Base-by-base conservation (phyloP, 1,139 yeast genomes). In the Yamadazyma blattariae region DNA sequence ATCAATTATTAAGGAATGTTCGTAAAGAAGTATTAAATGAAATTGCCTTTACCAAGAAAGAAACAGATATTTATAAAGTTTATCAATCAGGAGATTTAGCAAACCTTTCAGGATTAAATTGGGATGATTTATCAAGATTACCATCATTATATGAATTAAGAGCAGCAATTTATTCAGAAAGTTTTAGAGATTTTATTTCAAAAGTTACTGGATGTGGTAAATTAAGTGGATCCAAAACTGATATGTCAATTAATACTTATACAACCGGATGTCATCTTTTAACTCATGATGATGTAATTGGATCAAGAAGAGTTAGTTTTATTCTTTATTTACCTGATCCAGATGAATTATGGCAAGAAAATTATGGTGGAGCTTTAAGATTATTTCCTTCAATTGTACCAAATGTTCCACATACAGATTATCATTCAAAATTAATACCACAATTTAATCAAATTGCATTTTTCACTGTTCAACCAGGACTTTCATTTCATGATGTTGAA, bases 271-370 rank as follows among this genome's bases (percentile, higher is more conserved):
- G 97, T 54, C 99, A 94, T 61, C 66, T 94, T 44, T 68, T 94
- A 41, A 88, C 96, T 11, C 99, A 94, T 56, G 98, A 94, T 60
- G 98, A 94, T 59, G 98, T 94, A 21, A 92, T 94, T 57, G 98
- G 98, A 1, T 82, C 96, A 3, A 71, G 99, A 54, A 70, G 97
- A 43, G 92, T 94, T 26, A 86, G 96, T 48, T 94, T 89, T 52
- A 94, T 94, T 45, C 66, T 94, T 34, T 94, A 94, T 56, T 63
- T 94, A 55, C 96, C 97, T 0, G 96, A 90, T 34, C 97, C 97
- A 0, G 95, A 86, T 45, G 79, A 81, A 44, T 66, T 65, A 2
- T 94, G 98, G 98, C 79, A 88, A 48, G 72, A 84, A 34, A 77
- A 78, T 41, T 89, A 88, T 64, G 99, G 99, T 25, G 99, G 99